Evolutionary conservation across 2,329 filamentous ascomycete genomes (phyloP), one percentile per base, ranked within the genome.

Genomic region (Fusarium penzigii): DNA sequence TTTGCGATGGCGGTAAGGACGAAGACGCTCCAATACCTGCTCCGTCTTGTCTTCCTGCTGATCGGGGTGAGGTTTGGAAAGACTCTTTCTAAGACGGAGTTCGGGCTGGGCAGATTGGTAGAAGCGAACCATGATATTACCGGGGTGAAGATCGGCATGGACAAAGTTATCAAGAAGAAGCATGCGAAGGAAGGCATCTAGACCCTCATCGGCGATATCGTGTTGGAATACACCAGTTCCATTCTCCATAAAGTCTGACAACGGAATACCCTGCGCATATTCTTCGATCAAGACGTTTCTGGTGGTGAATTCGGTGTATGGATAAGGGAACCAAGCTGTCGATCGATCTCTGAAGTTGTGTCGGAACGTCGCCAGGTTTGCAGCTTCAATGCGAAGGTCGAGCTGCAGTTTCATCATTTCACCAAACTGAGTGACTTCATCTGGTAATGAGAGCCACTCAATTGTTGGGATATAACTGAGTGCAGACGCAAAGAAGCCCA

Each of bases 41-140:
- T 97, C 92, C 0, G 92, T 97, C 10, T 94, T 90, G 68, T 96
- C 91, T 11, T 80, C 78, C 17, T 82, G 79, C 9, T 81, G 76
- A 39, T 80, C 67, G 2, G 75, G 70, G 38, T 76, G 72, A 25
- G 70, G 61, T 42, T 70, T 62, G 5, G 65, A 60, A 17, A 62
- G 44, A 52, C 63, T 59, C 29, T 61, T 64, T 44, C 65, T 62
- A 12, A 71, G 51, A 5, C 64, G 68, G 1, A 95, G 75, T 44
- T 88, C 83, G 0, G 93, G 82, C 55, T 87, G 81, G 13, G 86
- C 84, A 0, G 92, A 86, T 65, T 93, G 86, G 73, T 97, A 97
- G 76, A 99, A 99, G 57, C 95, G 91, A 43, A 99, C 93, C 92
- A 99, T 97, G 73, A 99, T 97, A 70, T 99, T 99, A 25, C 94